phyloP scores from a whole-genome alignment of 768 basidiomycete species.

The Tylopilus felleus region DNA sequence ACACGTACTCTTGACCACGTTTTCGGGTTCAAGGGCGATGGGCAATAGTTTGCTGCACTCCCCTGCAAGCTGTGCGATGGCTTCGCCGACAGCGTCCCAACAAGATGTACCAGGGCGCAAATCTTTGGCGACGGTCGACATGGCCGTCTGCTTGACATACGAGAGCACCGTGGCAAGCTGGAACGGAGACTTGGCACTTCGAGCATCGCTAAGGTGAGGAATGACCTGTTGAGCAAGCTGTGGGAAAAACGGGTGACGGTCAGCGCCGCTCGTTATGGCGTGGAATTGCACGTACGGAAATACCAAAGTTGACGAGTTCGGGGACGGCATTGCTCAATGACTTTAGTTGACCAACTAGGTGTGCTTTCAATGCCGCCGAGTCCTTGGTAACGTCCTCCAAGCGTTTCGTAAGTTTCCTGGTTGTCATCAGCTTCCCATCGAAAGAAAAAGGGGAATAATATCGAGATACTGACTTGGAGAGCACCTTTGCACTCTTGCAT shows the following conservation, averaged over 20 bases:
- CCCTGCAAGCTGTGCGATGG: slow-evolving; percentile 64
- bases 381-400: slow-evolving; percentile 76
- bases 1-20: slow-evolving; percentile 69
- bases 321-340: slow-evolving; percentile 68
- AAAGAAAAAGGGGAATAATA: neutral
- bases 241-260: neutral
- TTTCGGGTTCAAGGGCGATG: slow-evolving; percentile 68
- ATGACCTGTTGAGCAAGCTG: slow-evolving; percentile 89
- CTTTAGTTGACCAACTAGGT: slow-evolving; percentile 71
- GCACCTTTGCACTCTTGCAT: slow-evolving; percentile 72
- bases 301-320: slow-evolving; percentile 87
- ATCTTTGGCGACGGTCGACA: slow-evolving; percentile 64
- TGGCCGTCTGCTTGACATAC: slow-evolving; percentile 71
- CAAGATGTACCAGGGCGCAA: slow-evolving; percentile 60
- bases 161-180: slow-evolving; percentile 66
- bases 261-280: neutral
- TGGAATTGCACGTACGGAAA: slow-evolving; percentile 55
- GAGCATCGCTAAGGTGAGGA: slow-evolving; percentile 80
- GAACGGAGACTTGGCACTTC: slow-evolving; percentile 74
- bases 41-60: slow-evolving; percentile 73
- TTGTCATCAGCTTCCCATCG: slow-evolving; percentile 1
- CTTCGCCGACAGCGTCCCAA: slow-evolving; percentile 76
- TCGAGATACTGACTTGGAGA: slow-evolving; percentile 60
- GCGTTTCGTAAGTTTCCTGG: slow-evolving; percentile 83
- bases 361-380: slow-evolving; percentile 66